Base-by-base conservation (phyloP, 2,329 filamentous ascomycete genomes). In the Neonectria coccinea region DNA sequence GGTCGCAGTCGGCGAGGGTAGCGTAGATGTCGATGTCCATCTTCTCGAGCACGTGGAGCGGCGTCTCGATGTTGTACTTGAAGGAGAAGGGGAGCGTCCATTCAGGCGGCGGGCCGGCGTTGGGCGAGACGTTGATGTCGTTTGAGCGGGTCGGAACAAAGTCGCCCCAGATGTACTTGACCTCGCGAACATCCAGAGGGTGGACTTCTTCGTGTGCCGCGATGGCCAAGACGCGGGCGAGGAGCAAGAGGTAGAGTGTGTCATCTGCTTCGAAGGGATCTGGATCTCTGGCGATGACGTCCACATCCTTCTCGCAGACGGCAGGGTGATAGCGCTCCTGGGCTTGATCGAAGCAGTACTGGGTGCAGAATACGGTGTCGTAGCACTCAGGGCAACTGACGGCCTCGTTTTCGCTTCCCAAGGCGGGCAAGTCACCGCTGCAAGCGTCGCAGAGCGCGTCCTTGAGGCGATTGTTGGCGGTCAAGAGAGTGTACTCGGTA, bases 381-480 rank as follows among this genome's bases (percentile, higher is more conserved):
- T 85, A 82, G 74, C 89, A 91, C 39, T 88, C 86, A 5, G 83
- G 80, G 68, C 89, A 91, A 68, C 78, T 83, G 41, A 89, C 82
- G 16, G 85, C 59, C 75, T 79, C 54, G 74, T 81, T 72, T 9
- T 85, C 78, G 54, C 78, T 77, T 29, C 80, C 81, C 27, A 92
- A 80, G 0, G 85, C 84, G 1, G 92, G 92, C 6, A 97, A 85
- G 25, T 88, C 87, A 8, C 86, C 85, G 72, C 93, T 93, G 78
- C 95, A 98, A 14, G 94, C 94, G 78, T 98, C 95, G 78, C 95
- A 98, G 31, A 95, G 86, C 5, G 91, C 85, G 67, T 97, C 94
- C 75, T 97, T 93, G 12, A 96, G 86, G 31, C 93, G 89, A 76
- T 96, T 96, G 71, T 95, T 96, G 50, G 93, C 94, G 2, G 94